A percentile compares a stretch with the other conserved stretches of the same genome.
Conservation (phyloP, 2,329 filamentous ascomycete genomes). For the Paecilomyces sp. region DNA sequence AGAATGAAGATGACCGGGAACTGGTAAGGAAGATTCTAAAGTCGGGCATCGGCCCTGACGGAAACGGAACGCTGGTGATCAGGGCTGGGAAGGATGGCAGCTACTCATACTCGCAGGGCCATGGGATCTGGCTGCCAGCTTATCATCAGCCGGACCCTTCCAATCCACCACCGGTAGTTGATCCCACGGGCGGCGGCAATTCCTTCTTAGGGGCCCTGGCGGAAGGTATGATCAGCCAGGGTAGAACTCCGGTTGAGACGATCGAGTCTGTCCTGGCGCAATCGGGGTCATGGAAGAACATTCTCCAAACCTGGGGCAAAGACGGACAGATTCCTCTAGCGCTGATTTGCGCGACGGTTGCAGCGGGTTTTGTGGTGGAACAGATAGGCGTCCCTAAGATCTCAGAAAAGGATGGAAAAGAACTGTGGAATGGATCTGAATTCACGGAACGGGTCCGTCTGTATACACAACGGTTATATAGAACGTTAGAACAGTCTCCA, state of each 20-base stretch:
- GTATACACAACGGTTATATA: conserved; percentile 36
- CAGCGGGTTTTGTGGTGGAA: conserved; percentile 89
- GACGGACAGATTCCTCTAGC: conserved; percentile 52
- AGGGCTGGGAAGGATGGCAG: conserved; percentile 57
- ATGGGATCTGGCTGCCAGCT: conserved; percentile 65
- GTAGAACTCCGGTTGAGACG: conserved; percentile 20
- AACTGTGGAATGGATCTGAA: conserved; percentile 39
- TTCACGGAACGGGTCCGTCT: conserved; percentile 38
- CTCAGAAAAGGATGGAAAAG: conserved; percentile 22
- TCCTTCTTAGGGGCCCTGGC: conserved; percentile 66
- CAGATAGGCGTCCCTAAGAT: conserved; percentile 72
- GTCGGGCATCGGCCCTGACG: conserved; percentile 29
- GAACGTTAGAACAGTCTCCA: conserved; percentile 31
- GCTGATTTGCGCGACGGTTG: conserved; percentile 69
- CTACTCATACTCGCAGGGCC: conserved; percentile 38
- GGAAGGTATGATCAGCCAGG: conserved; percentile 45
- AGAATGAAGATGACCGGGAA: conserved; percentile 17
- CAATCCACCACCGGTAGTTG: conserved; percentile 53
- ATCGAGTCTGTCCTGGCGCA: conserved; percentile 31
- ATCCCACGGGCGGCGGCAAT: conserved; percentile 92
- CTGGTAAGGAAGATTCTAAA: conserved; percentile 29
- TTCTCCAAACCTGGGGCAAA: conserved; percentile 40
- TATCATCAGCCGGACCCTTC: conserved; percentile 49
- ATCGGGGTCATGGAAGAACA: conserved; percentile 48
- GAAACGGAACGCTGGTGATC: conserved; percentile 37